These are phyloP conservation scores for Marasmius sp. DNA, from an alignment of 1,284 basidiomycete species.

Conservation along the genomic window DNA sequence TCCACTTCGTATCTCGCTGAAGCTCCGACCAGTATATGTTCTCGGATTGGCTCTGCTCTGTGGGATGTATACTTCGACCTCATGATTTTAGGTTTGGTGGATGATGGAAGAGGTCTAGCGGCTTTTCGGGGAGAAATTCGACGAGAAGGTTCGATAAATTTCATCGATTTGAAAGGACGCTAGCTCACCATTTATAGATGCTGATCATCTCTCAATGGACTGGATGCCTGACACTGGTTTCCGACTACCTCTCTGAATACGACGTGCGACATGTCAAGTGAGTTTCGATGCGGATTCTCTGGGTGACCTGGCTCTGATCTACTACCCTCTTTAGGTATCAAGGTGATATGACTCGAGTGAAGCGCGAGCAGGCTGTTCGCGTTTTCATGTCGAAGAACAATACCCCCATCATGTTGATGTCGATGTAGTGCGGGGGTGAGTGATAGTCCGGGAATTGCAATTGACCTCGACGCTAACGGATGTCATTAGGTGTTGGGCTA, in stretches of 20 bases:
- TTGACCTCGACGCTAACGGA: not conserved
- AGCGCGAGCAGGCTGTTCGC: conserved; percentile 51
- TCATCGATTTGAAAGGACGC: not conserved
- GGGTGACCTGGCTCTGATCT: not conserved
- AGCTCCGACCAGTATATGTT: too few species aligned
- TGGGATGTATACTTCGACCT: not conserved
- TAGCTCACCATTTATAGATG: conserved; percentile 30
- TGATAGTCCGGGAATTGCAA: not conserved
- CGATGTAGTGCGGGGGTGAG: conserved; percentile 58
- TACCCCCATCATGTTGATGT: conserved; percentile 56
- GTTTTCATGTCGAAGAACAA: conserved; percentile 58
- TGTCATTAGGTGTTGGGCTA: conserved; percentile 43
- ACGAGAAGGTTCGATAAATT: conserved; percentile 50
- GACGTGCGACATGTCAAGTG: too few species aligned
- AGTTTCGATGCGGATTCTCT: too few species aligned
- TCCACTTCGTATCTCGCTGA: too few species aligned
- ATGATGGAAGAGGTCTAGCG: conserved; percentile 53
- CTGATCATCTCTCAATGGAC: conserved; percentile 58
- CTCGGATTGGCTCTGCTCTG: conserved; percentile 1
- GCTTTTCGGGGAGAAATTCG: conserved; percentile 42
- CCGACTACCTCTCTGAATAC: too few species aligned
- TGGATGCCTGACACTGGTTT: too few species aligned
- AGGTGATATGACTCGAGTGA: conserved; percentile 53
- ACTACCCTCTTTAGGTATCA: conserved; percentile 41
- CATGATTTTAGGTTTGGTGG: conserved; percentile 29